Evolutionary conservation across 495 filamentous ascomycete genomes (phyloP), one percentile per base, ranked within the genome.

Genomic region (Amniculicola lignicola): DNA sequence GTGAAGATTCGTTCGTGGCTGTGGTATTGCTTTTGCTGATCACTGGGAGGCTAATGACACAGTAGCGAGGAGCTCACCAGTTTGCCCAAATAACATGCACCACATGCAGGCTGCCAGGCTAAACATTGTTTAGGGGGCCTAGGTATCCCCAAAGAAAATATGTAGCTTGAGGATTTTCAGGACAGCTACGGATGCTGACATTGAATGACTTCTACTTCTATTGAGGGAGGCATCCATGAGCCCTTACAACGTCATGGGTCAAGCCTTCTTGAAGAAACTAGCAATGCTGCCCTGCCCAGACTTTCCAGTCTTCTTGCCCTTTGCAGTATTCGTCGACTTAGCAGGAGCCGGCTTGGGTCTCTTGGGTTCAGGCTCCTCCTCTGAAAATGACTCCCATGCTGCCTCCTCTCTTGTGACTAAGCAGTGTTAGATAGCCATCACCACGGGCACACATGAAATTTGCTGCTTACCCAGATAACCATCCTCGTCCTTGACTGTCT

Each of bases 381-480:
- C 88, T 2, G 90, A 95, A 75, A 94, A 97, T 4, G 89, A 95
- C 69, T 97, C 93, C 93, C 93, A 98, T 1, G 78, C 83, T 1
- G 81, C 74, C 66, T 96, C 92, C 64, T 92, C 86, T 59, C 84
- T 86, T 11, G 93, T 97, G 15, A 97, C 93, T 95, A 63, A n/a
- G 48, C 45, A 68, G 37, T 15, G 22, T 44, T 1, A 45, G 27
- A 18, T 44, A 41, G 38, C 15, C n/a, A 38, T 22, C 44, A 28
- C 21, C 4, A 28, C 12, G 15, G 19, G 28, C 11, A 21, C 31
- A 38, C 10, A 37, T 10, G 7, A 38, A 27, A 41, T 75, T 83
- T 40, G 37, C 9, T 9, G 29, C 37, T 59, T 77, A 92, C 89
- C 89, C 12, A 98, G 75, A 68, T 95, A 98, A 33, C 93, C 92